Conservation (phyloP, 257 asterid genomes). For the Nicotiana noctiflora region DNA sequence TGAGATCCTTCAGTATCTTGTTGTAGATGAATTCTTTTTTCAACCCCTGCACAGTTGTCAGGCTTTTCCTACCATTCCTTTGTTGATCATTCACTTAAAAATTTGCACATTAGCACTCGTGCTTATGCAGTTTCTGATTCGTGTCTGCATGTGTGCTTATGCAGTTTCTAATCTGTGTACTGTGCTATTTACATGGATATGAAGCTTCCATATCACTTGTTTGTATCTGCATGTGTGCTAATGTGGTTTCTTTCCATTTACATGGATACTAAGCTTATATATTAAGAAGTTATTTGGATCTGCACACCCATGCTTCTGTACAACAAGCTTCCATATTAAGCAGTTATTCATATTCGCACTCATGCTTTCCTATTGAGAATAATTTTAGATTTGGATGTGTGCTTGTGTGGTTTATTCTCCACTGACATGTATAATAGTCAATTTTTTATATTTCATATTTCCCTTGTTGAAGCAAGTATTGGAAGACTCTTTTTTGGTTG, state of each 20-base stretch:
- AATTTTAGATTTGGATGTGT: neutral
- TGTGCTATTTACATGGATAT: no score
- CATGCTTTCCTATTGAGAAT: neutral
- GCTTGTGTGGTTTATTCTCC: neutral
- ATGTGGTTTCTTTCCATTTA: neutral
- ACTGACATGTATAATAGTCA: neutral
- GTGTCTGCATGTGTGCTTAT: no score
- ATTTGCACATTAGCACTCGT: neutral
- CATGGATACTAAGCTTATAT: neutral
- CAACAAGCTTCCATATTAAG: neutral
- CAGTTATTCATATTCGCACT: neutral
- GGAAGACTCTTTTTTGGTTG: neutral
- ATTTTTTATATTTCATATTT: neutral
- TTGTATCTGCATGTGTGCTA: neutral
- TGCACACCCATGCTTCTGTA: neutral
- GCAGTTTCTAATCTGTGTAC: no score
- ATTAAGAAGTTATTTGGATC: neutral
- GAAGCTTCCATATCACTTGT: neutral
- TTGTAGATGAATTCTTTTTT: constrained; percentile 14
- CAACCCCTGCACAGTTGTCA: no score
- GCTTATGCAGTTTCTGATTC: no score
- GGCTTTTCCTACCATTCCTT: no score
- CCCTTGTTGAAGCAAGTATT: neutral
- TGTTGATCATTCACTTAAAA: neutral
- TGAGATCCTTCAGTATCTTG: constrained; percentile 71